Evolutionary conservation across 148 eudicot genomes (phyloP).

Genomic region (Nepenthes mirabilis): DNA sequence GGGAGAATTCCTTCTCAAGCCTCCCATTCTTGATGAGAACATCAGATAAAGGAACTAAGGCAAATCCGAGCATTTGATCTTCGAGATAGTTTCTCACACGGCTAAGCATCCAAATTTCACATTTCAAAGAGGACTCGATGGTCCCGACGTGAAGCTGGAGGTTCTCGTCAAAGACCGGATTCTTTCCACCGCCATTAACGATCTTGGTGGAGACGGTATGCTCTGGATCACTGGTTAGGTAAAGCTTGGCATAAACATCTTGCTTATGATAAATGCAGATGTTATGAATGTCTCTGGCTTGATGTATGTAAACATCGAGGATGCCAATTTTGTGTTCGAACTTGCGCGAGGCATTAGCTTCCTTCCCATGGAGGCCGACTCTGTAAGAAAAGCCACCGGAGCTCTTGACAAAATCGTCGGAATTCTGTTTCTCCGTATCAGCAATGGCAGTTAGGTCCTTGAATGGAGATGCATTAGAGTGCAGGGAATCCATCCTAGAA

Average conservation of each 20-base stretch:
- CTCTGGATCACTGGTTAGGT: constrained; percentile 79
- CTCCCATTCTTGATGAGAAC: constrained; percentile 51
- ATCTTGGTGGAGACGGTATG: constrained; percentile 65
- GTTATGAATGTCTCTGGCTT: constrained; percentile 88
- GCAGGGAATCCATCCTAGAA: constrained; percentile 47
- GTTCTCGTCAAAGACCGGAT: constrained; percentile 76
- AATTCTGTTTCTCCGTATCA: constrained; percentile 33
- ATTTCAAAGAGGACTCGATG: constrained; percentile 58
- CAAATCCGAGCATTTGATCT: constrained; percentile 88
- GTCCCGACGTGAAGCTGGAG: constrained; percentile 43
- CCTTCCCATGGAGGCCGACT: constrained; percentile 25
- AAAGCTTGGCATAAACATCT: constrained; percentile 94
- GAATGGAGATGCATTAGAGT: constrained; percentile 53
- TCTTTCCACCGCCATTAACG: constrained; percentile 87
- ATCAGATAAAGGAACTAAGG: constrained; percentile 81
- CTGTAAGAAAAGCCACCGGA: constrained; percentile 25
- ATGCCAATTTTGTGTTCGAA: constrained; percentile 25
- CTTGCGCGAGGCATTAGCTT: constrained; percentile 9
- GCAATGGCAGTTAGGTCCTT: constrained; percentile 24
- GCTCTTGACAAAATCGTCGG: constrained; percentile 16
- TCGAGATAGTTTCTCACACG: constrained; percentile 89
- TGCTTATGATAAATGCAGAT: constrained; percentile 96
- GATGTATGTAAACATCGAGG: constrained; percentile 74
- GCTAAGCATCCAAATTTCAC: constrained; percentile 97
- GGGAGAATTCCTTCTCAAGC: constrained; percentile 71